phyloP scores from a whole-genome alignment of 2,329 filamentous ascomycete genomes.

The Calycina herbarum region DNA sequence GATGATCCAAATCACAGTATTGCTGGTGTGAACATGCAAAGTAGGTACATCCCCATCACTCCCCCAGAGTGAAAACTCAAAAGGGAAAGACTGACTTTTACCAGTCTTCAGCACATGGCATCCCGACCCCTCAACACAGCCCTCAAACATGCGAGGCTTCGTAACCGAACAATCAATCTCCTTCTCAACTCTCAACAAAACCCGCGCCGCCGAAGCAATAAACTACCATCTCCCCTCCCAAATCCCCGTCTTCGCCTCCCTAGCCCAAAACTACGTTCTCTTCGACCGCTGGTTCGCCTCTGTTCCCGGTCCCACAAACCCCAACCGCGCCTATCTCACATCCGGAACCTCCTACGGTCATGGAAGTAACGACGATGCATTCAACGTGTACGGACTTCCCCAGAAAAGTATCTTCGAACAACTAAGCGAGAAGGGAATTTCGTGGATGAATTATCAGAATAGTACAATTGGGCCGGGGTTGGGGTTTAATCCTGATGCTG shows the following conservation, averaged over 20 bases:
- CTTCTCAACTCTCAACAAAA: conserved; percentile 39
- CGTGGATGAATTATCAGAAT: conserved; percentile 50
- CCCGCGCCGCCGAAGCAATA: conserved; percentile 44
- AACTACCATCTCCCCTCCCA: conserved; percentile 46
- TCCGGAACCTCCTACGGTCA: conserved; percentile 44
- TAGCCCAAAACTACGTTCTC: conserved; percentile 46
- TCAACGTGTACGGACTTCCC: conserved; percentile 39
- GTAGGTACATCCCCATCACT: conserved; percentile 18
- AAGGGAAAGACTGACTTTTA: background rate
- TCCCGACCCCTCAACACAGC: conserved; percentile 28
- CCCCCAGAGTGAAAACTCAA: conserved; percentile 4
- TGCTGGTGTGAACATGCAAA: conserved; percentile 44
- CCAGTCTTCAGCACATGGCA: conserved; percentile 42
- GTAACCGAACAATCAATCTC: conserved; percentile 44
- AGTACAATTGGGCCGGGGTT: conserved; percentile 37
- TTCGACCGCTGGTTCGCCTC: conserved; percentile 47
- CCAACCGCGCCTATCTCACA: conserved; percentile 37
- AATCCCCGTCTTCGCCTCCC: conserved; percentile 42
- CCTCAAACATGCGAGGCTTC: conserved; percentile 42
- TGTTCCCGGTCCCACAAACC: conserved; percentile 43
- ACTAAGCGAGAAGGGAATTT: conserved; percentile 42
- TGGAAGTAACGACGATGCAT: conserved; percentile 40
- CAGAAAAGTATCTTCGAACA: conserved; percentile 44
- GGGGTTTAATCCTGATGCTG: conserved; percentile 45
- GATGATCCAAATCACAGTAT: conserved; percentile 47